Evolutionary conservation across 2,329 filamentous ascomycete species (phyloP).

Genomic region (Colletotrichum endophyticum): DNA sequence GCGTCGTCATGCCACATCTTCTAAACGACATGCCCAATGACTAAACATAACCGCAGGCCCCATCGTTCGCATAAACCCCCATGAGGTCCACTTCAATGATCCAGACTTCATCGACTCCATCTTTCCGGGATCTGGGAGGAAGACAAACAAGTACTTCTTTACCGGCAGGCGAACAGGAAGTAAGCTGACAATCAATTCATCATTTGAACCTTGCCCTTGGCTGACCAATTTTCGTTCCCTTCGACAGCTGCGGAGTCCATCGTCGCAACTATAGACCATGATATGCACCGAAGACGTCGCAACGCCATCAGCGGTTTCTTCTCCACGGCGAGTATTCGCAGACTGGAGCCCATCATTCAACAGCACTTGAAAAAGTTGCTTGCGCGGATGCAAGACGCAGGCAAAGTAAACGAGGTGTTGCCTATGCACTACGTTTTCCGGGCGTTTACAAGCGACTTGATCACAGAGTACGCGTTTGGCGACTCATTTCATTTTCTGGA

Average conservation of each 20-base stretch:
- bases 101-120: conserved; percentile 27
- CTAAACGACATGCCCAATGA: neutral
- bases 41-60: neutral
- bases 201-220: neutral
- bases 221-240: neutral
- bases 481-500: neutral
- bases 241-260: conserved; percentile 38
- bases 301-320: conserved; percentile 37
- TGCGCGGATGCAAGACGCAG: neutral
- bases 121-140: conserved; percentile 24
- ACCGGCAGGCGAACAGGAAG: conserved; percentile 31
- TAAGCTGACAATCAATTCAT: neutral
- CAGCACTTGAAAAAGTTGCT: neutral
- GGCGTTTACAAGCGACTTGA: neutral
- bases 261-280: neutral
- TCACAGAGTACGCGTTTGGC: neutral
- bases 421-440: neutral
- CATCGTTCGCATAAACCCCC: neutral
- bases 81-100: neutral
- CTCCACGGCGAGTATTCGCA: conserved; percentile 28
- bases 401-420: neutral
- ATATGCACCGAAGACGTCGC: conserved; percentile 42
- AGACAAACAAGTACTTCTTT: conserved; percentile 27
- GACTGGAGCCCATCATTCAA: neutral
- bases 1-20: neutral